phyloP scores from a whole-genome alignment of 495 filamentous ascomycete species.

The Penicillium odoratum region DNA sequence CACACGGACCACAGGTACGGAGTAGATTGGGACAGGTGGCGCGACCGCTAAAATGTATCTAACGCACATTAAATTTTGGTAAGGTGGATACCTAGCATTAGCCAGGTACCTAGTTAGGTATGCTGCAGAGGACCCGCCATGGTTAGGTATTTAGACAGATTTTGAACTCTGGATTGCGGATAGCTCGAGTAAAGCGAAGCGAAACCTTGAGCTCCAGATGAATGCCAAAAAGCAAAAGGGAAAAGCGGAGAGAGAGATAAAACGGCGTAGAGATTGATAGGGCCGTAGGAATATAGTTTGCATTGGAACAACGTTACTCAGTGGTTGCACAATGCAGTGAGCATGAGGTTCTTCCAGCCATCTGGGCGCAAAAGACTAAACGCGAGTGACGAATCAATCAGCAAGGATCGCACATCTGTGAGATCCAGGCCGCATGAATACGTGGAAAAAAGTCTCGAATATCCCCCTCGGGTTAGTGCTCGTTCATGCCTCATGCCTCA shows the following conservation, averaged over 20 bases:
- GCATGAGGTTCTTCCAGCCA: neutral
- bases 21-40: neutral
- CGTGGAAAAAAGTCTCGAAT: neutral
- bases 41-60: neutral
- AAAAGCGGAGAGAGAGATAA: neutral
- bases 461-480: conserved; percentile 12
- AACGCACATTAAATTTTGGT: neutral
- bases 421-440: neutral
- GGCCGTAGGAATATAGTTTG: neutral
- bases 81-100: neutral
- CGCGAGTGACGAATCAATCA: neutral
- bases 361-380: conserved; percentile 3
- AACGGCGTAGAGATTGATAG: neutral
- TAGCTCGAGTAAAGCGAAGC: neutral
- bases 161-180: neutral
- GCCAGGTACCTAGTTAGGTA: neutral
- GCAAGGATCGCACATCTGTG: neutral
- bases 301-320: neutral
- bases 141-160: neutral
- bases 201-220: neutral
- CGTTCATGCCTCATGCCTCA: conserved; percentile 1
- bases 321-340: neutral
- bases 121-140: neutral
- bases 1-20: neutral
- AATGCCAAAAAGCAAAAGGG: neutral